A percentile compares a stretch with the other conserved stretches of the same genome.
Conservation (phyloP, 169 alveolate species). For the Cryptosporidium meleagridis region DNA sequence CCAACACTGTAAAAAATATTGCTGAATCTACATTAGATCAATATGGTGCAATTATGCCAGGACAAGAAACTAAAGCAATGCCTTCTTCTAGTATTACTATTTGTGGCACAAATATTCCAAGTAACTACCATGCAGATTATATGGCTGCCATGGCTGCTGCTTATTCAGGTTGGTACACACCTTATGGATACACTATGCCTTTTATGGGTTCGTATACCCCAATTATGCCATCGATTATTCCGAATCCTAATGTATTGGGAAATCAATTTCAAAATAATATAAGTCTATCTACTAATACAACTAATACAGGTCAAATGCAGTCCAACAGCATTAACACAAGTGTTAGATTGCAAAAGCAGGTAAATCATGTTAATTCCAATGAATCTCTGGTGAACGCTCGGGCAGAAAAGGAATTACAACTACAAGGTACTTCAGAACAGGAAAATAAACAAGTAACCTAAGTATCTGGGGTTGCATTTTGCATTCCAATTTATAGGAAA, state of each 20-base stretch:
- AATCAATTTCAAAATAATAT: conserved; percentile 50
- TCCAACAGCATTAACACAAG: conserved; percentile 5
- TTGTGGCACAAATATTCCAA: conserved; percentile 24
- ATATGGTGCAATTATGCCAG: conserved; percentile 57
- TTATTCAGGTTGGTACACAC: conserved; percentile 70
- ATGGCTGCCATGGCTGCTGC: conserved; percentile 72
- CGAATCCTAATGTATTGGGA: conserved; percentile 56
- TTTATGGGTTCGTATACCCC: conserved; percentile 58
- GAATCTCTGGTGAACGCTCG: conserved; percentile 37
- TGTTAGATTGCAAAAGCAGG: conserved; percentile 44
- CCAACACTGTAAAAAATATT: background rate
- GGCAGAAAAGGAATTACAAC: conserved; percentile 37
- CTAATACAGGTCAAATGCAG: conserved; percentile 24
- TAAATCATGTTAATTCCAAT: conserved; percentile 27
- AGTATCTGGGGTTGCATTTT: background rate
- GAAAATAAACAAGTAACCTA: conserved; percentile 29
- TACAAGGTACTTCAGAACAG: conserved; percentile 45
- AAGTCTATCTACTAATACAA: background rate
- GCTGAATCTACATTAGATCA: conserved; percentile 64
- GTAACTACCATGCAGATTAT: conserved; percentile 62
- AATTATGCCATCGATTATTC: conserved; percentile 38
- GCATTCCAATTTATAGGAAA: background rate
- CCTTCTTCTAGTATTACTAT: conserved; percentile 66
- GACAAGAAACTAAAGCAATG: conserved; percentile 60
- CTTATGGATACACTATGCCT: conserved; percentile 71